These are phyloP conservation scores for Macrolepiota fuliginosa DNA, from an alignment of 768 basidiomycete species.

Conservation along the genomic window DNA sequence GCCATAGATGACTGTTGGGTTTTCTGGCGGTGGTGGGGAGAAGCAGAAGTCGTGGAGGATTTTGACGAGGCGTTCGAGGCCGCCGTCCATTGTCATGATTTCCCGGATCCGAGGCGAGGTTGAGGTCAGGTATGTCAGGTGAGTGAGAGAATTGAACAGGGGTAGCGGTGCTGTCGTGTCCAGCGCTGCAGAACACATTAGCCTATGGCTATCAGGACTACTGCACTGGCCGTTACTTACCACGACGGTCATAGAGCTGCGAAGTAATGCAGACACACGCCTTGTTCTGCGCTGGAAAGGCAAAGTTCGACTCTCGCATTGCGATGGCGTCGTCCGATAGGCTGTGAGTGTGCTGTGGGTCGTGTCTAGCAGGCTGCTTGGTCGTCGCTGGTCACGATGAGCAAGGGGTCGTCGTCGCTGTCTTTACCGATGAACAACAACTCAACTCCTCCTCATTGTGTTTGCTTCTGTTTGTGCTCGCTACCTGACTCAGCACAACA, in stretches of 20 bases:
- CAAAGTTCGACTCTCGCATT: constrained; percentile 96
- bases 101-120: constrained; percentile 97
- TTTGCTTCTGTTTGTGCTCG: not conserved
- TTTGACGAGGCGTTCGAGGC: constrained; percentile 91
- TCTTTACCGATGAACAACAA: constrained; percentile 6
- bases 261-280: constrained; percentile 94
- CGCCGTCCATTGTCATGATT: constrained; percentile 97
- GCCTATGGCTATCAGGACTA: constrained; percentile 4
- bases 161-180: constrained; percentile 49
- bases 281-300: constrained; percentile 91
- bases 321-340: not conserved
- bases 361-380: not conserved
- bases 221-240: constrained; percentile 40
- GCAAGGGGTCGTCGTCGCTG: not conserved
- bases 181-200: constrained; percentile 32
- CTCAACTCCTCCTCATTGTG: not conserved
- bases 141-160: constrained; percentile 85
- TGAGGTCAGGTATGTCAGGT: constrained; percentile 94
- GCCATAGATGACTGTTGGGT: constrained; percentile 73
- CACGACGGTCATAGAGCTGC: constrained; percentile 92
- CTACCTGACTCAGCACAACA: constrained; percentile 10
- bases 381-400: constrained; percentile 4
- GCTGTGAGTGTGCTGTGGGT: not conserved
- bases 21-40: constrained; percentile 78
- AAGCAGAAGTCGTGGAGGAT: constrained; percentile 89